A percentile compares a stretch with the other conserved stretches of the same genome.
phyloP scores from a whole-genome alignment of 2,329 filamentous ascomycete genomes.

The Talaromyces sp. region DNA sequence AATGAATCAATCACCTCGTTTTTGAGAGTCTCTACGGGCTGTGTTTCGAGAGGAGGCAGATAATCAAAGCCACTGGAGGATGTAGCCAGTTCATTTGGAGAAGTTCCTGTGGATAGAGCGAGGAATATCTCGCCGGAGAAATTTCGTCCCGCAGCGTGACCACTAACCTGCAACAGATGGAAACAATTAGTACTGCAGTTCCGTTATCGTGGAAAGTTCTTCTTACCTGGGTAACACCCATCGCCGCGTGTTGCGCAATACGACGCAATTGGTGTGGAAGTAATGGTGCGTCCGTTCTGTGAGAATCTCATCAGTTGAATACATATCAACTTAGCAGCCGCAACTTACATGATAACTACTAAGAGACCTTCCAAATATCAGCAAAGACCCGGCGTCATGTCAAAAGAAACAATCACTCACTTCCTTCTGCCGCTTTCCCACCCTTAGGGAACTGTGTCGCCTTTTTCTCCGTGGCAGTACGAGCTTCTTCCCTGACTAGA shows the following conservation, averaged over 20 bases:
- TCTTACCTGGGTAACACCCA: background rate
- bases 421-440: background rate
- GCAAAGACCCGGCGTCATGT: background rate
- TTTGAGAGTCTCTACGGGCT: background rate
- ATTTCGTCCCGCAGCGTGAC: conserved; percentile 4
- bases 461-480: background rate
- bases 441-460: background rate
- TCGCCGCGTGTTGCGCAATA: background rate
- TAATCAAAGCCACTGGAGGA: background rate
- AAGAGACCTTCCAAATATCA: background rate
- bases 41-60: conserved; percentile 4
- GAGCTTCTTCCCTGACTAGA: background rate
- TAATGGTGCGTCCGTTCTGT: conserved; percentile 5
- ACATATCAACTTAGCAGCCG: background rate
- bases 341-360: conserved; percentile 2
- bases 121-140: conserved; percentile 6
- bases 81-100: conserved; percentile 1
- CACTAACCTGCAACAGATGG: background rate
- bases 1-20: conserved; percentile 4
- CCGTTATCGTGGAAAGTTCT: background rate
- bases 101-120: conserved; percentile 1
- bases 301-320: background rate
- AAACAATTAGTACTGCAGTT: background rate
- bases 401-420: background rate
- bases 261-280: conserved; percentile 7